Percentiles rank a stretch among this genome's conserved stretches.
phyloP scores from a whole-genome alignment of 116 monocot genomes.

The Phalaenopsis hybrid region DNA sequence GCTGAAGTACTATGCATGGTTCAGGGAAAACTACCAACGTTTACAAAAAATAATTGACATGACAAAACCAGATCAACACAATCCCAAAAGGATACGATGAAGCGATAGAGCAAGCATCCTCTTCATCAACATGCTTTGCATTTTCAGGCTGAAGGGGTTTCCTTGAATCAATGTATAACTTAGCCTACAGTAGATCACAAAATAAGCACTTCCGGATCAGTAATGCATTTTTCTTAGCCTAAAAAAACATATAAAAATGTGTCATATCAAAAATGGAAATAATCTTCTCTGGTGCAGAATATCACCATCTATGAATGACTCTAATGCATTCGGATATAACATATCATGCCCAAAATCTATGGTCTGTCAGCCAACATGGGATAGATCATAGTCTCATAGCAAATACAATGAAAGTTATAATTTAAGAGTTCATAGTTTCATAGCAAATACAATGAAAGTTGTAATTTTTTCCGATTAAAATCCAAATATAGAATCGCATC shows the following conservation, averaged over 20 bases:
- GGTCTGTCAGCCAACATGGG: background rate
- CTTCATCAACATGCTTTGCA: constrained; percentile 50
- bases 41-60: constrained; percentile 1
- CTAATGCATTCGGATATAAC: background rate
- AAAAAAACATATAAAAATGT: background rate
- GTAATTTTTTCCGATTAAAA: no score
- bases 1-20: constrained; percentile 33
- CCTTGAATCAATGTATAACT: constrained; percentile 21
- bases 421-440: no score
- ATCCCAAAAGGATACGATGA: constrained; percentile 55
- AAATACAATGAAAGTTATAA: background rate
- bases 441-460: background rate
- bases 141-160: constrained; percentile 42
- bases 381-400: background rate
- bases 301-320: background rate
- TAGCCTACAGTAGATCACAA: constrained; percentile 25
- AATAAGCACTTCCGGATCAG: background rate
- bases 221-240: background rate
- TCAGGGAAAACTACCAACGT: constrained; percentile 22
- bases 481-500: no score
- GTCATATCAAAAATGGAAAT: background rate
- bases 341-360: background rate
- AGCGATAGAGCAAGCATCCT: constrained; percentile 59
- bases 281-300: background rate
- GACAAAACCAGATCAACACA: background rate